Evolutionary conservation across 805 yeast species (phyloP), one percentile per base, ranked within the genome.

Genomic region (Candida methanosorbosa): DNA sequence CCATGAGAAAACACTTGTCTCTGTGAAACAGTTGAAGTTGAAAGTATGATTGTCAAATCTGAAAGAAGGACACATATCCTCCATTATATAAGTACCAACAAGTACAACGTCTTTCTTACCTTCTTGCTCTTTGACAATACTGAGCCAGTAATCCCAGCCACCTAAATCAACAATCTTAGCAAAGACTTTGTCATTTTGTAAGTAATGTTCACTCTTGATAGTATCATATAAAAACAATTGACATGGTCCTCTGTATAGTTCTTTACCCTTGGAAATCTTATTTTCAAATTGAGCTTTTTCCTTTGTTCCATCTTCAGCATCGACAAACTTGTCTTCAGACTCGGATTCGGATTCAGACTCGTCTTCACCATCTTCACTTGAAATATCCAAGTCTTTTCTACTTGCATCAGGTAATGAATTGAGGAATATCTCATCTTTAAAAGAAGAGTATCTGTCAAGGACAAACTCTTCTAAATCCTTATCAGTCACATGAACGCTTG

Each of bases 51-150:
- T 52, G 11, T 69, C 75, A 40, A 63, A 67, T 49, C 78, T 75
- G 50, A 83, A 78, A n/a, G 70, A 64, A 2, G 92, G 85, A 48
- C 71, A 77, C 56, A 85, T 59, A 20, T 67, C 65, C 11, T 72
- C 65, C 9, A 62, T 50, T 17, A 81, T 52, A 4, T 50, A 52
- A 4, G 66, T 53, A 2, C 70, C 72, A 5, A 75, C 39, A n/a
- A n/a, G n/a, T n/a, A n/a, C n/a, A 16, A 61, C 36, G 3, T 52
- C 44, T 4, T 50, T 46, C 2, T 44, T 44, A 5, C 5, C 3
- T 7, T 4, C 24, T 7, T 16, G 7, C 4, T 17, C 27, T 5
- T 56, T 50, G 9, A 51, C 48, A 8, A 78, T 57, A 9, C 70
- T 68, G 24, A 86, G 51, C 59, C 72, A 66, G 48, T 62, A 83